These are phyloP conservation scores for Arctium lappa DNA, from an alignment of 129 eudicot species.

Conservation along the genomic window DNA sequence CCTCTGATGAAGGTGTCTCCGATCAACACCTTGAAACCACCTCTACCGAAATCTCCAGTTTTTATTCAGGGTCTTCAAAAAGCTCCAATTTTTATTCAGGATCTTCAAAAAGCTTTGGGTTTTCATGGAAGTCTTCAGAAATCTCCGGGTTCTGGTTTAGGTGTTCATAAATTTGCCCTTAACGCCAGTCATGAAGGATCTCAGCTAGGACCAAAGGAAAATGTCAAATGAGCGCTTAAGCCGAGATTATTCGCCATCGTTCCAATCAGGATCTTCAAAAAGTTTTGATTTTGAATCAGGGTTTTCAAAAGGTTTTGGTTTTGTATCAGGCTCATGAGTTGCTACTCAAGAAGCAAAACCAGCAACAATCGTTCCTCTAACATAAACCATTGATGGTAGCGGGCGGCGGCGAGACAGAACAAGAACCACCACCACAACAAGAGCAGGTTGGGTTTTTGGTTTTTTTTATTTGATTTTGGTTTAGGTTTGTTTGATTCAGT, in stretches of 20 bases:
- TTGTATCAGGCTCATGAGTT: conserved; percentile 30
- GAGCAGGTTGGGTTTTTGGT: no score
- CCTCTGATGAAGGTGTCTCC: no score
- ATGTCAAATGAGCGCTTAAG: no score
- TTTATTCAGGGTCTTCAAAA: background rate
- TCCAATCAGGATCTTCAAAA: conserved; percentile 15
- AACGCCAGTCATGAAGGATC: no score
- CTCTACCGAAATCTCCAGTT: background rate
- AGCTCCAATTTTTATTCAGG: no score
- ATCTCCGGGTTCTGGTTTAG: background rate
- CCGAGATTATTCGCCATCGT: background rate
- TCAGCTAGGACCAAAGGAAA: no score
- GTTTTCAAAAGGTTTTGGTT: conserved; percentile 6
- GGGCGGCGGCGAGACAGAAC: conserved; percentile 18
- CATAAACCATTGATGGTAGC: conserved; percentile 34
- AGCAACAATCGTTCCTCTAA: conserved; percentile 9
- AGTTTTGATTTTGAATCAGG: conserved; percentile 15
- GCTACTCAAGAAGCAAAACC: background rate
- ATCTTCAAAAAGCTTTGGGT: background rate
- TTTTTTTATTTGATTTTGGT: no score
- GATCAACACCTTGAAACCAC: no score
- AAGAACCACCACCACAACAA: conserved; percentile 8
- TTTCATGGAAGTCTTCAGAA: background rate
- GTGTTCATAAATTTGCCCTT: background rate
- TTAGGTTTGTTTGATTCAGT: no score